phyloP scores from a whole-genome alignment of 2,329 filamentous ascomycete species.

The Penicillium janthinellum region DNA sequence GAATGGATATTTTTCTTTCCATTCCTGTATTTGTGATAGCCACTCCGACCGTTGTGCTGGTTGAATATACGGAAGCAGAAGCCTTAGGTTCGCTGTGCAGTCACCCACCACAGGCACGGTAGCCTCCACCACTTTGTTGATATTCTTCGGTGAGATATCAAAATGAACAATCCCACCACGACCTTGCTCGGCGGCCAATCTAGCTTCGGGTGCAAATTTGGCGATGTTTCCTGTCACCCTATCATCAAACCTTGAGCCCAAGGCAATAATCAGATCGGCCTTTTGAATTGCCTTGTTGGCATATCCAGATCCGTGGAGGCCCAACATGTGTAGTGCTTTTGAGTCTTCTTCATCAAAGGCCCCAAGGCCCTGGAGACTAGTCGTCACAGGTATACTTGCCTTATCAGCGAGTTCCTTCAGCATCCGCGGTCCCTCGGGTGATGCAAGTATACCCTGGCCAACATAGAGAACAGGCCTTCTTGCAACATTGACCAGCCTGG shows the following conservation, averaged over 20 bases:
- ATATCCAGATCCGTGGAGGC: conserved; percentile 92
- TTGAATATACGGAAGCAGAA: conserved; percentile 60
- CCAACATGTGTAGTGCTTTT: conserved; percentile 93
- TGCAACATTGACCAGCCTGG: conserved; percentile 76
- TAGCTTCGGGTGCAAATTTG: conserved; percentile 84
- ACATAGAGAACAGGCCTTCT: conserved; percentile 93
- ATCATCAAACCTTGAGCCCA: conserved; percentile 90
- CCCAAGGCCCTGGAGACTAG: conserved; percentile 86
- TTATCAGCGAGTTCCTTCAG: conserved; percentile 81
- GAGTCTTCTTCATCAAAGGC: conserved; percentile 85
- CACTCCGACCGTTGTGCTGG: conserved; percentile 68
- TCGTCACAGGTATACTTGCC: conserved; percentile 85
- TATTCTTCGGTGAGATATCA: conserved; percentile 96
- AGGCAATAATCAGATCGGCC: conserved; percentile 86
- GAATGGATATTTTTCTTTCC: conserved; percentile 87
- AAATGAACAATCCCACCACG: conserved; percentile 93
- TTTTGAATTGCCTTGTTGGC: conserved; percentile 96
- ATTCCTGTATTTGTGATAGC: conserved; percentile 80
- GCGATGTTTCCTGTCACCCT: conserved; percentile 76
- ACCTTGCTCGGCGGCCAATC: conserved; percentile 73
- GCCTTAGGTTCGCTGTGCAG: conserved; percentile 72
- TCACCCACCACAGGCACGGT: conserved; percentile 91
- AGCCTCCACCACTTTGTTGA: conserved; percentile 95
- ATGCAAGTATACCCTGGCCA: conserved; percentile 78
- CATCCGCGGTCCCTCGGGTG: conserved; percentile 71